phyloP scores from a whole-genome alignment of 768 basidiomycete species.

The Hericium coralloides region DNA sequence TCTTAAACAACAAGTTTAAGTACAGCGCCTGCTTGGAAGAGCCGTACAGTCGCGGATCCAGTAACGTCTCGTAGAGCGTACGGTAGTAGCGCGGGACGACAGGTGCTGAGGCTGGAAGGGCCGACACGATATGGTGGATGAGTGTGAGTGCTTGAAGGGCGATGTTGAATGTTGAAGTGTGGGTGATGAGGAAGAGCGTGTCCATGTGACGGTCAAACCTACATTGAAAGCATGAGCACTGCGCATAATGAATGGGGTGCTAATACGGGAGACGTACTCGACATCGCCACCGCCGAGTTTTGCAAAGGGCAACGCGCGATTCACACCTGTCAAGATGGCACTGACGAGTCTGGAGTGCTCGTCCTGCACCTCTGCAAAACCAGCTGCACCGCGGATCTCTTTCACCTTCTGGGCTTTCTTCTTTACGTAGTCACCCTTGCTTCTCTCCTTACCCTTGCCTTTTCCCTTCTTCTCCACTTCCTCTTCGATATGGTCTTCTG shows the following conservation, averaged over 20 bases:
- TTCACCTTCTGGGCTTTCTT: conserved; percentile 29
- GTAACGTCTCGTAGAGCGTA: conserved; percentile 82
- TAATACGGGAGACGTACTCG: conserved; percentile 36
- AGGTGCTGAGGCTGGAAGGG: conserved; percentile 37
- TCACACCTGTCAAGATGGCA: conserved; percentile 88
- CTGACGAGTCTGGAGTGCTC: conserved; percentile 76
- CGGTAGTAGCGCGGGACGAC: conserved; percentile 67
- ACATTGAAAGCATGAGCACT: neutral
- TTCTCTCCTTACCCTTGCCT: conserved; percentile 14
- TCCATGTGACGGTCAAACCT: conserved; percentile 85
- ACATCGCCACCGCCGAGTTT: conserved; percentile 61
- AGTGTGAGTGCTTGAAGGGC: conserved; percentile 87
- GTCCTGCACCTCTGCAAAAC: conserved; percentile 71
- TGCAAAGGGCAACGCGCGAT: conserved; percentile 91
- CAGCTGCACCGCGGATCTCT: conserved; percentile 48
- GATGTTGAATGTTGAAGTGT: conserved; percentile 94
- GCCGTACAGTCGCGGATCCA: conserved; percentile 68
- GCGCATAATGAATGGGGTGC: neutral
- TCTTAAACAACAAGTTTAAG: conserved; percentile 88
- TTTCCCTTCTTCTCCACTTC: conserved; percentile 29
- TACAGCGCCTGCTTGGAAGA: conserved; percentile 97
- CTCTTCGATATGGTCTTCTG: conserved; percentile 16
- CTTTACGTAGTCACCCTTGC: conserved; percentile 18
- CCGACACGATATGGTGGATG: conserved; percentile 72
- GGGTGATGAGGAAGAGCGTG: conserved; percentile 90